A percentile compares a stretch with the other conserved stretches of the same genome.
phyloP scores from a whole-genome alignment of 2,329 filamentous ascomycete genomes.

The Microdochium paspali region DNA sequence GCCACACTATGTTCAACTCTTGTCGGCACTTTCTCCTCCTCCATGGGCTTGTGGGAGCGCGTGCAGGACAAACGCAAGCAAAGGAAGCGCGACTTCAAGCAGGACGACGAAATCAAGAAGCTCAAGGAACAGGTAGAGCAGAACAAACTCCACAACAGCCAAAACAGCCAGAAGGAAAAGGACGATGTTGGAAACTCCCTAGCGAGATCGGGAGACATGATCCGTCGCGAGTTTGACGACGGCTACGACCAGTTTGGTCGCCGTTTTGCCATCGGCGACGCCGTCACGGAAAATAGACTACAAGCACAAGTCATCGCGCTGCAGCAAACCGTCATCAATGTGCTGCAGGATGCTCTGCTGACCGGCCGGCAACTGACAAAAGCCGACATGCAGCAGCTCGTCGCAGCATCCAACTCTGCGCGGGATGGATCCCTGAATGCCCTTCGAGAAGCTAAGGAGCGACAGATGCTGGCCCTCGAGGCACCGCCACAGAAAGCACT shows the following conservation, averaged over 20 bases:
- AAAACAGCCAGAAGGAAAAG: constrained; percentile 3
- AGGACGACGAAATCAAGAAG: constrained; percentile 21
- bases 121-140: constrained; percentile 16
- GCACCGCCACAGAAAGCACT: neutral
- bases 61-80: constrained; percentile 20
- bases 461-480: constrained; percentile 12
- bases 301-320: constrained; percentile 26
- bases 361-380: constrained; percentile 14
- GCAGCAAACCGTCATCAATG: constrained; percentile 25
- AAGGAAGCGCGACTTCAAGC: constrained; percentile 19
- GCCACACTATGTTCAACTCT: constrained; percentile 28
- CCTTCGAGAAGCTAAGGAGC: constrained; percentile 22
- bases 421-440: constrained; percentile 23
- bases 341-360: constrained; percentile 24
- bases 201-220: constrained; percentile 17
- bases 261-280: constrained; percentile 25
- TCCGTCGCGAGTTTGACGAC: constrained; percentile 24
- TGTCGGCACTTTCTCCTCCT: constrained; percentile 25
- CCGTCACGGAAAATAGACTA: constrained; percentile 22
- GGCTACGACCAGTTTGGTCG: constrained; percentile 18
- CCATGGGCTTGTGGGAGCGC: constrained; percentile 26
- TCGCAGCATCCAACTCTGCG: constrained; percentile 22
- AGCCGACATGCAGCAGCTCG: constrained; percentile 19
- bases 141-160: constrained; percentile 7
- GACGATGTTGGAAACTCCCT: constrained; percentile 18